These are phyloP conservation scores for Trichophyton mentagrophytes DNA, from an alignment of 2,329 filamentous ascomycete genomes.

Conservation along the genomic window DNA sequence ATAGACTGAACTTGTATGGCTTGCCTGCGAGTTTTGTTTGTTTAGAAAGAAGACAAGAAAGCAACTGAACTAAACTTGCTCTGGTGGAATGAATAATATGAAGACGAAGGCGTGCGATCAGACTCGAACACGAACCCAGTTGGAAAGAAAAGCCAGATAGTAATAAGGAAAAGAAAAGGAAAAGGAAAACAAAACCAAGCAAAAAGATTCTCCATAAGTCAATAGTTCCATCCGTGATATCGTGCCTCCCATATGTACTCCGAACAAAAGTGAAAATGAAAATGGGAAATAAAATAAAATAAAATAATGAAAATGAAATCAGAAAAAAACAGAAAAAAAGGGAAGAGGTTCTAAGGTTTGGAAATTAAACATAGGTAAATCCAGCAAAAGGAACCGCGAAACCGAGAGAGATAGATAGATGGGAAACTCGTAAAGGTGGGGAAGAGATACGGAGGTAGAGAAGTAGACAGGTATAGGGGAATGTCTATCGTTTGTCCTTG, in stretches of 20 bases:
- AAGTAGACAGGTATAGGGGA: neutral
- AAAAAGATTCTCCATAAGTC: conserved; percentile 9
- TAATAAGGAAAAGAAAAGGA: conserved; percentile 4
- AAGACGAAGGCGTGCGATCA: conserved; percentile 10
- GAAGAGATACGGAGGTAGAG: neutral
- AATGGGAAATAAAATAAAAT: conserved; percentile 3
- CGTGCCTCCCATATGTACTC: conserved; percentile 9
- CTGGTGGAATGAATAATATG: neutral
- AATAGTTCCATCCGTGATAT: conserved; percentile 13
- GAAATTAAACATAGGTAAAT: neutral
- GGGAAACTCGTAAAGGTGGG: neutral
- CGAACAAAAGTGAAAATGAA: neutral
- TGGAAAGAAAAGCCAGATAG: conserved; percentile 5
- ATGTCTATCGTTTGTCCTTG: conserved; percentile 33
- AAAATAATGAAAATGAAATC: neutral
- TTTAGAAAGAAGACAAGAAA: neutral
- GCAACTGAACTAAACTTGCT: conserved; percentile 3
- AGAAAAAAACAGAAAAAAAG: neutral
- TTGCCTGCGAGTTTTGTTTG: conserved; percentile 2
- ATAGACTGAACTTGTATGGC: neutral
- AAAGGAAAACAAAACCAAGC: neutral
- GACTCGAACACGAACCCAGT: conserved; percentile 6
- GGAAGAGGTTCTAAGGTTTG: neutral
- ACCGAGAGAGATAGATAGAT: neutral
- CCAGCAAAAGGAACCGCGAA: neutral